Evolutionary conservation across 805 yeast genomes (phyloP), one percentile per base, ranked within the genome.

Genomic region (Teunomyces kruisii): DNA sequence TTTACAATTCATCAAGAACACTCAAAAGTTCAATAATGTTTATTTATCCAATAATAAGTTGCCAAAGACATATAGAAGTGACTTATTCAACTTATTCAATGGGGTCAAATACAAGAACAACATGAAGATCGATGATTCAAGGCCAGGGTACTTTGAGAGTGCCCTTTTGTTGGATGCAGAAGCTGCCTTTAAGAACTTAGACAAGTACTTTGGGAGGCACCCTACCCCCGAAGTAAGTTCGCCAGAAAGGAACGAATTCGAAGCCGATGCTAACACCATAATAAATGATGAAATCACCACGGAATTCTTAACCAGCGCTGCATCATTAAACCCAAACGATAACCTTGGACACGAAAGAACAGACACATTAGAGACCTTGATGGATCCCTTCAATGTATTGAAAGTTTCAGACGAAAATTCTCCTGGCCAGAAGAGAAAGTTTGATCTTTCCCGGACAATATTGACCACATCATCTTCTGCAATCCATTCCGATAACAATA

Each of bases 71-170:
- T 79, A 76, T 51, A 58, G 86, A 47, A 70, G 73, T 13, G 84
- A 81, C 37, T 56, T 80, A 10, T 80, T 80, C 62, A 80, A 81
- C 57, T 58, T 80, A 41, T 67, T 78, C 51, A 79, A 79, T 54
- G 84, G 83, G 7, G 74, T 77, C 32, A 72, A 68, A 45, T 74
- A 73, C 47, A 66, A 67, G 17, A 78, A 78, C 50, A 55, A 56
- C 6, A 55, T 80, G 47, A 76, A 76, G 51, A 75, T 80, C 31
- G 85, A 80, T 56, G 84, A 82, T 36, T 78, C 84, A 3, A 59
- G 76, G 43, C 85, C 86, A 0, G 84, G 85, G 1, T 78, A 80
- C 44, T 78, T 80, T 61, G 86, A 80, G 60, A 70, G 78, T 15
- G 75, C 84, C 27, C 56, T 80, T 53, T 59, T 80, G 24, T 63